These are phyloP conservation scores for Acer negundo DNA, from an alignment of 345 rosid species.

Conservation along the genomic window DNA sequence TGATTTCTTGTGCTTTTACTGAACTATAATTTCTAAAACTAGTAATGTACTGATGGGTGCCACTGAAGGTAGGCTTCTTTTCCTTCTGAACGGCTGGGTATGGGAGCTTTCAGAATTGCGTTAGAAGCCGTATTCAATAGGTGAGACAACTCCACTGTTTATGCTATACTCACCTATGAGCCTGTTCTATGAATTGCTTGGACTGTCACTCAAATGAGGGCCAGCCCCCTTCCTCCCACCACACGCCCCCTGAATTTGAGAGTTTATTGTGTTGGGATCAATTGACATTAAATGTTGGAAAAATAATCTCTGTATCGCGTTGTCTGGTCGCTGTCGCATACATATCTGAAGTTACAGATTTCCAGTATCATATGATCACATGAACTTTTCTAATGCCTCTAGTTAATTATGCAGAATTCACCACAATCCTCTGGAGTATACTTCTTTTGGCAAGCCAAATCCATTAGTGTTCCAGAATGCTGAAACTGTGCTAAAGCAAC, in stretches of 20 bases:
- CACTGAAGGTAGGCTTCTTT: slow-evolving; percentile 63
- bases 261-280: background rate
- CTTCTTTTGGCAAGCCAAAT: slow-evolving; percentile 79
- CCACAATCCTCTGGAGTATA: slow-evolving; percentile 49
- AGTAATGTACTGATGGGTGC: slow-evolving; percentile 40
- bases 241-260: background rate
- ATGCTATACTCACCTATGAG: background rate
- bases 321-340: too few relatives aligned
- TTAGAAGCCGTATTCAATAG: slow-evolving; percentile 80
- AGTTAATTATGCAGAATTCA: slow-evolving; percentile 53
- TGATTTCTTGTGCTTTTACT: slow-evolving; percentile 6
- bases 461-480: slow-evolving; percentile 76
- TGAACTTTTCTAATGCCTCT: slow-evolving; percentile 7
- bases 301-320: background rate
- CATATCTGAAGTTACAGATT: too few relatives aligned
- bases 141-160: slow-evolving; percentile 28
- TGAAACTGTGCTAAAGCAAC: slow-evolving; percentile 52
- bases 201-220: background rate
- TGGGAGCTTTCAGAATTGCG: slow-evolving; percentile 93
- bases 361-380: too few relatives aligned
- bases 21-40: background rate
- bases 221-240: background rate
- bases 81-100: slow-evolving; percentile 85
- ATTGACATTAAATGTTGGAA: background rate
- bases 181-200: background rate